Conservation (phyloP, 495 filamentous ascomycete species). For the Durotheca rogersii region DNA sequence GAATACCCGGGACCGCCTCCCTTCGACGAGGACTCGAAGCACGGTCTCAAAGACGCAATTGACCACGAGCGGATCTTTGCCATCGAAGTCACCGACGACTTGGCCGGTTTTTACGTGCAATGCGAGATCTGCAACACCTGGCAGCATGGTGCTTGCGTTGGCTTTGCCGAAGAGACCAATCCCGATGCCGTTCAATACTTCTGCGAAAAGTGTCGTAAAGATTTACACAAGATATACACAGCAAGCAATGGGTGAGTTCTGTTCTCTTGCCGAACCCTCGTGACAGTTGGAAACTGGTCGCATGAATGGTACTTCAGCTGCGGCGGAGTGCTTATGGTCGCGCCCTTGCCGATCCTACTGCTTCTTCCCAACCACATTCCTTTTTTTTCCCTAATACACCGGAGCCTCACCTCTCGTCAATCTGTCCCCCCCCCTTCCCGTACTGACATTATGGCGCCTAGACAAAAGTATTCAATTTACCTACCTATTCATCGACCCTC, state of each 20-base stretch:
- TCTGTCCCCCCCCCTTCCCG: neutral
- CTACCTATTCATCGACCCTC: constrained; percentile 53
- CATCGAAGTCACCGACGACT: constrained; percentile 76
- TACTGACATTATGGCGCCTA: constrained; percentile 42
- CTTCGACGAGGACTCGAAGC: constrained; percentile 60
- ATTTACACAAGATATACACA: constrained; percentile 78
- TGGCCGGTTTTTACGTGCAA: constrained; percentile 94
- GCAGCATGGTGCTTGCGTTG: constrained; percentile 98
- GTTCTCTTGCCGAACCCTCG: constrained; percentile 10
- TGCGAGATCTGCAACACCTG: constrained; percentile 98
- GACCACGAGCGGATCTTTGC: constrained; percentile 59
- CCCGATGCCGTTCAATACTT: constrained; percentile 86
- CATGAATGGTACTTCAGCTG: constrained; percentile 31
- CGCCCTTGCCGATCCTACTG: constrained; percentile 31
- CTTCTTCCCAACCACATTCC: constrained; percentile 17
- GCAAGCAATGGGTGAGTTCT: constrained; percentile 80
- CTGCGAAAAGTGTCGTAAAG: constrained; percentile 90
- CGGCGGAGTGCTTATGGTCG: constrained; percentile 33
- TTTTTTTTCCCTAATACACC: constrained; percentile 3
- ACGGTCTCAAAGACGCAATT: constrained; percentile 48
- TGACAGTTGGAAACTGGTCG: constrained; percentile 15
- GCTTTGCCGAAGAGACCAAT: constrained; percentile 86
- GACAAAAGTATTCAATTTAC: constrained; percentile 58
- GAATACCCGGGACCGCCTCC: constrained; percentile 91
- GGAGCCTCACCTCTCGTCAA: constrained; percentile 2